phyloP scores from a whole-genome alignment of 768 basidiomycete species.

The Phallus indusiatus region DNA sequence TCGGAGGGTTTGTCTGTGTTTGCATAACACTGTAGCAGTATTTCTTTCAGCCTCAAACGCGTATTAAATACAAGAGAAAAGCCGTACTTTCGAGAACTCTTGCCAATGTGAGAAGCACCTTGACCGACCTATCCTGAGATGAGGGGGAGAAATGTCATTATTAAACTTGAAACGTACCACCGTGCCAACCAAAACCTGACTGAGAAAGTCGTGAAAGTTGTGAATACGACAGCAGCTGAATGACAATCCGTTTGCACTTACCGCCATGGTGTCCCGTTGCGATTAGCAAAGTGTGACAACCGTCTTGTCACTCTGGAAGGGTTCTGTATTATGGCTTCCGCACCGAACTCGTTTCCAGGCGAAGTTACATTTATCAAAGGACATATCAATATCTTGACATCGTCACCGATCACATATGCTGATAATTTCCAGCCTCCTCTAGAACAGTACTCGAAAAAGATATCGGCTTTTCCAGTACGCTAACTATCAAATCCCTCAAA shows the following conservation, averaged over 20 bases:
- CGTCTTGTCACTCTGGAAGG: slow-evolving; percentile 6
- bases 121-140: slow-evolving; percentile 48
- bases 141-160: not conserved
- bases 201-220: slow-evolving; percentile 21
- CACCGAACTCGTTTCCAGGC: not conserved
- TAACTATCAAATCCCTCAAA: not conserved
- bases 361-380: slow-evolving; percentile 57
- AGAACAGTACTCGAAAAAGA: slow-evolving; percentile 51
- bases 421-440: slow-evolving; percentile 74
- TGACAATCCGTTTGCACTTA: slow-evolving; percentile 16
- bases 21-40: slow-evolving; percentile 63
- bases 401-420: slow-evolving; percentile 56
- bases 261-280: slow-evolving; percentile 27
- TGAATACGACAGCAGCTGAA: not conserved
- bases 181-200: slow-evolving; percentile 60
- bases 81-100: slow-evolving; percentile 63
- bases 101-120: slow-evolving; percentile 92
- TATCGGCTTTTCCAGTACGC: slow-evolving; percentile 62
- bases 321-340: not conserved
- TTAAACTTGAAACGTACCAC: slow-evolving; percentile 33
- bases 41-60: not conserved
- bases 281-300: slow-evolving; percentile 1
- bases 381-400: slow-evolving; percentile 52
- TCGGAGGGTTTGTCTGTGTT: slow-evolving; percentile 63
- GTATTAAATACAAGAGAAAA: not conserved